Evolutionary conservation across 2,329 filamentous ascomycete genomes (phyloP).

Genomic region (Pseudodiploospora longispora): DNA sequence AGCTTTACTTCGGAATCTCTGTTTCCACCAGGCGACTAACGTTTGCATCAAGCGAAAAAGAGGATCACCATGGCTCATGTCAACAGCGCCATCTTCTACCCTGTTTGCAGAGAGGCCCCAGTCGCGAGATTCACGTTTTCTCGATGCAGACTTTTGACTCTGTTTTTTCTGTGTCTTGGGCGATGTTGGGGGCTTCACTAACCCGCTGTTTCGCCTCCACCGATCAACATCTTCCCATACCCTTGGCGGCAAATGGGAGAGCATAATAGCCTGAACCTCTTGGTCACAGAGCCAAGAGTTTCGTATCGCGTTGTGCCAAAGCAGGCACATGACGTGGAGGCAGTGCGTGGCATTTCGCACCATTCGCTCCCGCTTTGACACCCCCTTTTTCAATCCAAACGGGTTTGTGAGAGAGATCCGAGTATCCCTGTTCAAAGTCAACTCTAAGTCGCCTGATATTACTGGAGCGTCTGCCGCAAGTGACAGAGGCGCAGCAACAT

Average conservation of each 20-base stretch:
- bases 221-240: slow-evolving; percentile 66
- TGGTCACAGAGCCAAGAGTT: slow-evolving; percentile 79
- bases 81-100: slow-evolving; percentile 60
- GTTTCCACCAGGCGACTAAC: slow-evolving; percentile 81
- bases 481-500: slow-evolving; percentile 56
- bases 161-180: slow-evolving; percentile 24
- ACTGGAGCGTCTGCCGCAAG: slow-evolving; percentile 35
- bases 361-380: slow-evolving; percentile 73
- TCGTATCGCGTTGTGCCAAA: slow-evolving; percentile 82
- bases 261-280: slow-evolving; percentile 65
- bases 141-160: slow-evolving; percentile 26
- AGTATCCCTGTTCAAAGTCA: slow-evolving; percentile 57
- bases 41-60: slow-evolving; percentile 67
- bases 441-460: slow-evolving; percentile 60
- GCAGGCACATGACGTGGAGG: slow-evolving; percentile 76
- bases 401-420: slow-evolving; percentile 54
- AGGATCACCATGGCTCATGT: slow-evolving; percentile 78
- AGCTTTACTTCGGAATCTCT: slow-evolving; percentile 66
- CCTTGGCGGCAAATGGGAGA: slow-evolving; percentile 61
- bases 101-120: slow-evolving; percentile 65
- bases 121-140: slow-evolving; percentile 39
- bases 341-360: slow-evolving; percentile 76
- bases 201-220: slow-evolving; percentile 62
- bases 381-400: slow-evolving; percentile 67
- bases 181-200: slow-evolving; percentile 35